phyloP scores from a whole-genome alignment of 371 early-diverging fungal genomes.

The Syncephalastrum contaminatum region DNA sequence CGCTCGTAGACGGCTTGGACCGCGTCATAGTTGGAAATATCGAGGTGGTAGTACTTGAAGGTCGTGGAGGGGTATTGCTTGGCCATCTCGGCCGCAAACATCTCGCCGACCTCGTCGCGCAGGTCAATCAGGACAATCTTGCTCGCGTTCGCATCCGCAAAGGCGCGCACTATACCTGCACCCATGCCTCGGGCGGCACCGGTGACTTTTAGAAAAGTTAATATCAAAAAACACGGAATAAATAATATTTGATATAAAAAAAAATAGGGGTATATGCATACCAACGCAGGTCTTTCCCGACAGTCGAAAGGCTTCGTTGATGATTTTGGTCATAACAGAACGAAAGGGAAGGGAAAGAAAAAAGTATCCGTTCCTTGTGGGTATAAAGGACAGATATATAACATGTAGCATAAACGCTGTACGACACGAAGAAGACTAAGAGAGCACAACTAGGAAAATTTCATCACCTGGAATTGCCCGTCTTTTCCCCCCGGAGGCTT shows the following conservation, averaged over 20 bases:
- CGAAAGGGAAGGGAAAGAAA: background rate
- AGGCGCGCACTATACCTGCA: constrained; percentile 22
- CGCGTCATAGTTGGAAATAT: constrained; percentile 24
- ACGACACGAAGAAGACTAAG: constrained; percentile 8
- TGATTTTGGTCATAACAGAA: background rate
- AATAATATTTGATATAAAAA: background rate
- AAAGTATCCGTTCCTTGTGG: background rate
- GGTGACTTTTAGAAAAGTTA: constrained; percentile 14
- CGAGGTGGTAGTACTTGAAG: constrained; percentile 24
- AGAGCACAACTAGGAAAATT: constrained; percentile 9
- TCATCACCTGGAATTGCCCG: no score
- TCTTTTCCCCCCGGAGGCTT: no score
- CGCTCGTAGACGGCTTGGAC: constrained; percentile 18
- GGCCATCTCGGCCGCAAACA: constrained; percentile 7
- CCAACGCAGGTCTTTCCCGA: constrained; percentile 26
- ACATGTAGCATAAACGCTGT: constrained; percentile 9
- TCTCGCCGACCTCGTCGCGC: constrained; percentile 20
- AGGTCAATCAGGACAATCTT: constrained; percentile 24
- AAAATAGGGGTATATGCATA: constrained; percentile 4
- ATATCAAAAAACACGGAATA: background rate
- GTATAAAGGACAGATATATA: constrained; percentile 8
- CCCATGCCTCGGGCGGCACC: constrained; percentile 36
- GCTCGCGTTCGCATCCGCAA: constrained; percentile 20
- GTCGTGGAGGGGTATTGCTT: constrained; percentile 13
- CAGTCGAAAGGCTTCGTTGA: constrained; percentile 15